Evolutionary conservation across 78 protist species (phyloP).

Genomic region (Guillardia theta): DNA sequence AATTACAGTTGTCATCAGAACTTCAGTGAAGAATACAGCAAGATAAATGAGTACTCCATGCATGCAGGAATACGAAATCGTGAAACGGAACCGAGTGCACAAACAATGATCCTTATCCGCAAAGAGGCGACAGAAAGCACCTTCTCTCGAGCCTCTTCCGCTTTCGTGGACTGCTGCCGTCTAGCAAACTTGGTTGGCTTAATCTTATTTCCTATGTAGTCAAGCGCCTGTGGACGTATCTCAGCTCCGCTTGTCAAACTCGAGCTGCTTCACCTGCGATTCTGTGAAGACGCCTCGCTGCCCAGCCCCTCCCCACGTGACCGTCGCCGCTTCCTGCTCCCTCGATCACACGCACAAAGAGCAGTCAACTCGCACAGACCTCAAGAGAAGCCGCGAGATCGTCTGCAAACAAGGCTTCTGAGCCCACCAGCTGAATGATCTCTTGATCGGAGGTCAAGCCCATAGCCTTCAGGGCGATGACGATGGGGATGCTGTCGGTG

Average conservation of each 20-base stretch:
- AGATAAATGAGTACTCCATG: too few relatives aligned
- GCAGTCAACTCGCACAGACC: constrained; percentile 51
- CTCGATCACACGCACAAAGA: too few relatives aligned
- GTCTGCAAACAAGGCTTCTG: constrained; percentile 51
- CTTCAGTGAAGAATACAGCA: too few relatives aligned
- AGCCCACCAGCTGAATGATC: constrained; percentile 87
- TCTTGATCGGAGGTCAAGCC: constrained; percentile 92
- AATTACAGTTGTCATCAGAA: too few relatives aligned
- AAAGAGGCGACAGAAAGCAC: too few relatives aligned
- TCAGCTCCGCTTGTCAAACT: too few relatives aligned
- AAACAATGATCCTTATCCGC: too few relatives aligned
- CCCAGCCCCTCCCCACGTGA: background rate
- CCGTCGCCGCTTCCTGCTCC: background rate
- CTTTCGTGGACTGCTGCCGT: background rate
- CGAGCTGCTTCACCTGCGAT: background rate
- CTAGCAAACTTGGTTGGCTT: background rate
- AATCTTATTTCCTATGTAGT: constrained; percentile 63
- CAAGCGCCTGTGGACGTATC: constrained; percentile 82
- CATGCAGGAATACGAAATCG: too few relatives aligned
- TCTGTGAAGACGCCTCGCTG: constrained; percentile 8
- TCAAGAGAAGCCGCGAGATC: constrained; percentile 81
- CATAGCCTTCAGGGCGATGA: constrained; percentile 91
- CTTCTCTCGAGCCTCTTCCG: constrained; percentile 16
- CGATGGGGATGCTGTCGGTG: constrained; percentile 88
- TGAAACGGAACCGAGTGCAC: too few relatives aligned